Evolutionary conservation across 306 rosid species (phyloP), one percentile per base, ranked within the genome.

Genomic region (Prunus persica): DNA sequence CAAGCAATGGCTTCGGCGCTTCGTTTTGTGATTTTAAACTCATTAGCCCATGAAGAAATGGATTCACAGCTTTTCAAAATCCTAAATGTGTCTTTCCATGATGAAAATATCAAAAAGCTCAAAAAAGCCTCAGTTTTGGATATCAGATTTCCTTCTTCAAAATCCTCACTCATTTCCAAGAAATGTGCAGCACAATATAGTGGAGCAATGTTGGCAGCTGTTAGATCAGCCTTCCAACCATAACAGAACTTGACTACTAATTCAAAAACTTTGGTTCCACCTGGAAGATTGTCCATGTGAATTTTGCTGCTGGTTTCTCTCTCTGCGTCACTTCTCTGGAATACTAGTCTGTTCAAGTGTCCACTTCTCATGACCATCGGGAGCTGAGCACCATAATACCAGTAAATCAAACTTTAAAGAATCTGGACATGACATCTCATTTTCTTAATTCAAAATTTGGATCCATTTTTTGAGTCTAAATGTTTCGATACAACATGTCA

Each of bases 91-190:
- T 85, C 89, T 83, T 88, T 90, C 98, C 97, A 94, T 32, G 96
- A 94, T 56, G 93, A 84, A 13, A 87, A 63, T 19, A 92, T 76
- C 12, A 87, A 69, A 57, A 85, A 91, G 73, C 86, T 89, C 2
- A 94, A 77, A 77, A 90, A 92, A n/a, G 86, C 69, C 78, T 94
- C 89, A 46, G 91, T 73, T 75, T 83, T 86, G 82, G 88, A 85
- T 38, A 88, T 85, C 71, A 94, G 95, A 72, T 94, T 94, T 65
- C 86, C 93, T 71, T 83, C 74, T 74, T 79, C 84, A 19, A 92
- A 78, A 49, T 90, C 90, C 49, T 94, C 98, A 67, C 75, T 87
- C 97, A 92, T 94, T 83, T 90, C 93, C 76, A 92, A 81, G 85
- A 90, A 88, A 80, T 88, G 85, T 28, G 96, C 85, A 56, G 96